Evolutionary conservation across 352 stramenopile species (phyloP).

Genomic region (Globisporangium barbulae): DNA sequence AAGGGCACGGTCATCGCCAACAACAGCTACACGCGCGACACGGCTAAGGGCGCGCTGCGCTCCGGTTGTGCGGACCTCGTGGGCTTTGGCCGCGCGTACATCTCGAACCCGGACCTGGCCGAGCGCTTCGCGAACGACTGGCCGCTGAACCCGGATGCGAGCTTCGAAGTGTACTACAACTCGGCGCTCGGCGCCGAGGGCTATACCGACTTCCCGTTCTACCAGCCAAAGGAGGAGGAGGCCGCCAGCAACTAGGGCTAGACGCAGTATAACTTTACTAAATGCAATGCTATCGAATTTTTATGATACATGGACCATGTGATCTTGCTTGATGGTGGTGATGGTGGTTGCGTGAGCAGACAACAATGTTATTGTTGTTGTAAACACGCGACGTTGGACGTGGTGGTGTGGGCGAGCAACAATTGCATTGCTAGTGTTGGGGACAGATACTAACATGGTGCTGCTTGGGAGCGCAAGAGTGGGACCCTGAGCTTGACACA

Average conservation of each 20-base stretch:
- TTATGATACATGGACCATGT: too few relatives aligned
- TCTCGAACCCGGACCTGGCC: slow-evolving; percentile 49
- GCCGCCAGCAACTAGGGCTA: neutral
- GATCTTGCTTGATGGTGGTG: neutral
- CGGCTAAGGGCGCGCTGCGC: slow-evolving; percentile 28
- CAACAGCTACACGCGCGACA: slow-evolving; percentile 33
- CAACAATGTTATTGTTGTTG: neutral
- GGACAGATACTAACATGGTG: neutral
- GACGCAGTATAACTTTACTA: too few relatives aligned
- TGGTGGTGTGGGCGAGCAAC: too few relatives aligned
- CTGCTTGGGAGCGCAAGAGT: neutral
- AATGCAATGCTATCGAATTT: neutral
- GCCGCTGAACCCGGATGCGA: slow-evolving; percentile 24
- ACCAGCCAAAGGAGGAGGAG: slow-evolving; percentile 2
- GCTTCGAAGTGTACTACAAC: slow-evolving; percentile 12
- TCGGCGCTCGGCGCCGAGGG: slow-evolving; percentile 6
- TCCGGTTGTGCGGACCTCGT: slow-evolving; percentile 35
- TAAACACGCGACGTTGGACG: too few relatives aligned
- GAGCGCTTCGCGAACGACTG: slow-evolving; percentile 22
- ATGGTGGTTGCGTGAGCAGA: neutral
- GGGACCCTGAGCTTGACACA: neutral
- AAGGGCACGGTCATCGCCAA: slow-evolving; percentile 30
- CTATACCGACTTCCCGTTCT: slow-evolving; percentile 17
- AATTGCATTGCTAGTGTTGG: neutral
- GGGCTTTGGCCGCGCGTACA: slow-evolving; percentile 45